Evolutionary conservation across 345 rosid species (phyloP).

Genomic region (Murraya paniculata): DNA sequence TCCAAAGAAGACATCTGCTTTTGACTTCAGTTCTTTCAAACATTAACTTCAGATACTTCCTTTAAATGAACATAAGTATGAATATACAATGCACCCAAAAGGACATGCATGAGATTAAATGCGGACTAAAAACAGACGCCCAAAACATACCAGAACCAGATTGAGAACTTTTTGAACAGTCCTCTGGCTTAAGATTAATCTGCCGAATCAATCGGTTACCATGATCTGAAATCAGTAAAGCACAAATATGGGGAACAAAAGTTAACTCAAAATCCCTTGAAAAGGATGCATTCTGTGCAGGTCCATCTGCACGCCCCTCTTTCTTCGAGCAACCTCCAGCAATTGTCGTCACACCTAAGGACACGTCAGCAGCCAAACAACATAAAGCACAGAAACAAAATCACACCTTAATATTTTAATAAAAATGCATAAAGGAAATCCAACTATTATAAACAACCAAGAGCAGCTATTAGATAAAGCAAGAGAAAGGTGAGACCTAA

Average conservation of each 20-base stretch:
- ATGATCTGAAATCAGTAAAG: conserved; percentile 61
- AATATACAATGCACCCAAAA: neutral
- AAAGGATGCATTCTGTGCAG: conserved; percentile 70
- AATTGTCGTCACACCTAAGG: conserved; percentile 58
- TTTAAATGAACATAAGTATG: neutral
- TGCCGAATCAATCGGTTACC: conserved; percentile 56
- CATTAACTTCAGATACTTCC: neutral
- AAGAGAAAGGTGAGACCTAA: conserved; percentile 36
- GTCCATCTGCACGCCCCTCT: conserved; percentile 52
- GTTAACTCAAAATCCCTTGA: conserved; percentile 54
- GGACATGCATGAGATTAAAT: neutral
- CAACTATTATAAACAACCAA: neutral
- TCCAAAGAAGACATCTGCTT: no score
- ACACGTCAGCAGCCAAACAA: neutral
- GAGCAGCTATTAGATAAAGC: neutral
- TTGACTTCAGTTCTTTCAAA: neutral
- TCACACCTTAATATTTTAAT: neutral
- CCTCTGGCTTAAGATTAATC: conserved; percentile 60
- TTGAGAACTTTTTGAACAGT: conserved; percentile 46
- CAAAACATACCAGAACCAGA: conserved; percentile 44
- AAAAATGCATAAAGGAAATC: neutral
- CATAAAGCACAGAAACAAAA: neutral
- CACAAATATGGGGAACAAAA: conserved; percentile 49
- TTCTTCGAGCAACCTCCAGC: conserved; percentile 49
- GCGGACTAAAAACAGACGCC: neutral